Base-by-base conservation (phyloP, 2,329 filamentous ascomycete genomes). In the Drechslerella dactyloides region DNA sequence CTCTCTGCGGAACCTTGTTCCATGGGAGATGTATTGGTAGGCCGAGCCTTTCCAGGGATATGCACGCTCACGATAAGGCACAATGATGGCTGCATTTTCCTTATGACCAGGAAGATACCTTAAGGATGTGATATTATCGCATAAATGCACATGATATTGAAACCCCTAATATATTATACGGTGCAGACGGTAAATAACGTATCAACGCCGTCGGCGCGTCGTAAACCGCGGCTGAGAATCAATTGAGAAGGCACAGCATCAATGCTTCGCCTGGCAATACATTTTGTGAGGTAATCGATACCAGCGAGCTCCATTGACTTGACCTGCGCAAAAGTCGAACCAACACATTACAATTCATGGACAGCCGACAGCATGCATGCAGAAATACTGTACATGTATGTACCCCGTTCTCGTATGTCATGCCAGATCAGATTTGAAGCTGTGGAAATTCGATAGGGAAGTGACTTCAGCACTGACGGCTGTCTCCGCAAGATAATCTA, bases 391-490 rank as follows among this genome's bases (percentile, higher is more conserved):
- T 7, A 37, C 35, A 37, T 37, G 35, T 37, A 37, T 37, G n/a
- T 33, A 33, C 27, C 3, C 27, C 3, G 27, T 8, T 33, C 27
- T 33, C 27, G 27, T 3, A 33, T 8, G 27, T 33, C 27, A 33
- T 33, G 27, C 27, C 27, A 33, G 27, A 33, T 8, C 17, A 48
- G 44, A 21, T 10, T 15, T 10, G 8, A 21, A 23, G n/a, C 21
- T 19, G 44, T 48, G 44, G 44, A 48, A 48, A 48, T 48, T 48
- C 44, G 44, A 48, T 21, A 10, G 15, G 19, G 21, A 44, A 15
- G 3, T 15, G 44, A 19, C 19, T 21, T 48, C 4, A 11, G 21
- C 44, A 5, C 44, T 10, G 19, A 21, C n/a, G 8, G n/a, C 8
- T 15, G 35, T 7, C 7, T 48, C 44, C 44, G 11, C 44, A 48